Evolutionary conservation across 495 filamentous ascomycete species (phyloP), one percentile per base, ranked within the genome.

Genomic region (Penicillium diatomitis): DNA sequence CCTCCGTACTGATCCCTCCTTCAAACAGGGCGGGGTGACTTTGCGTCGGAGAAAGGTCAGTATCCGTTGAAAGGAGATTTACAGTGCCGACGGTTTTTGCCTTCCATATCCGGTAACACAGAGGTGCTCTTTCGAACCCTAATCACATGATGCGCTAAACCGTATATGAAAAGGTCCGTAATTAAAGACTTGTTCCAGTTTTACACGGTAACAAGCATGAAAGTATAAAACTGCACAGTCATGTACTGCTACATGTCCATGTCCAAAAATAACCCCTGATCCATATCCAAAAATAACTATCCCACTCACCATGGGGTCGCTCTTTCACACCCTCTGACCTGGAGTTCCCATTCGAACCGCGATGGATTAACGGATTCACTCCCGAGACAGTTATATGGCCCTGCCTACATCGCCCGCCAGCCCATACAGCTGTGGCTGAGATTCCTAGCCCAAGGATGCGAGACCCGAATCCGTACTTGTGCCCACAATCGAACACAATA

Each of bases 231-330:
- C 30, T 34, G 35, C 42, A 47, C 11, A 41, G 4, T 37, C 4
- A 51, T 51, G 49, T 46, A 51, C 37, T 45, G 43, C 27, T 51
- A 51, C 29, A 41, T 45, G 10, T 39, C 49, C 41, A 45, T n/a
- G n/a, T n/a, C n/a, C n/a, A n/a, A 41, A 46, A 46, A 51, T 38
- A 38, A 5, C 10, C 37, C 37, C 2, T 8, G 35, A 37, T 37
- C 35, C 35, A 38, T n/a, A 38, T 38, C 36, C 36, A 38, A 38
- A 38, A 38, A 37, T 50, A 45, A 46, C 30, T 37, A 27, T 20
- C 43, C 31, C 12, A 36, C 30, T 9, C 43, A 37, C 49, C 29
- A 34, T 46, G 30, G 42, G 2, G 41, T 38, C 41, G 34, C 36
- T 34, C 28, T 11, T 46, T 46, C 36, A 41, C 45, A 39, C 42